phyloP scores from a whole-genome alignment of 2,329 filamentous ascomycete genomes.

The Beauveria bassiana region DNA sequence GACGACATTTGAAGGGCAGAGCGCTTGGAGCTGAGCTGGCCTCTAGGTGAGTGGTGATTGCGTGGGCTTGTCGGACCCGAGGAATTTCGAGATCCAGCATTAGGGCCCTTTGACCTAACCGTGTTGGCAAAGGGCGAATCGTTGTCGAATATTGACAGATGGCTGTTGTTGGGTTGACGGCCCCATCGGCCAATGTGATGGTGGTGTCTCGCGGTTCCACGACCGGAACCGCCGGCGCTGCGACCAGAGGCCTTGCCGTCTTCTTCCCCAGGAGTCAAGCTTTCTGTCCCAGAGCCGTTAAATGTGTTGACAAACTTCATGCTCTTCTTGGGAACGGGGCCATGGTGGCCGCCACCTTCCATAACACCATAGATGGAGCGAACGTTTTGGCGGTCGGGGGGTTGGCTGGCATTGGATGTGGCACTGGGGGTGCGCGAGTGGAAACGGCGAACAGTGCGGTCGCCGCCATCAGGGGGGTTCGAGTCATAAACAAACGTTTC shows the following conservation, averaged over 20 bases:
- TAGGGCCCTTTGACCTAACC: conserved; percentile 54
- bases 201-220: conserved; percentile 66
- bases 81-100: conserved; percentile 48
- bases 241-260: conserved; percentile 57
- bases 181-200: conserved; percentile 69
- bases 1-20: conserved; percentile 52
- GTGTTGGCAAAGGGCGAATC: conserved; percentile 71
- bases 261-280: conserved; percentile 51
- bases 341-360: conserved; percentile 40
- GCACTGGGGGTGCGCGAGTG: conserved; percentile 93
- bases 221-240: conserved; percentile 52
- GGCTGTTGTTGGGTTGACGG: conserved; percentile 57
- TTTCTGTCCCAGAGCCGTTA: conserved; percentile 49
- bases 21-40: conserved; percentile 35
- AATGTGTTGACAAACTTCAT: conserved; percentile 94
- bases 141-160: conserved; percentile 66
- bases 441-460: conserved; percentile 59
- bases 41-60: conserved; percentile 34
- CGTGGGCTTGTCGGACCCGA: conserved; percentile 65
- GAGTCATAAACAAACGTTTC: conserved; percentile 99
- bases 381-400: conserved; percentile 50
- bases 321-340: conserved; percentile 60
- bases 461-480: conserved; percentile 67
- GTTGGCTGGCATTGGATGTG: conserved; percentile 71
- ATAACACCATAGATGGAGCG: conserved; percentile 61